Evolutionary conservation across 352 stramenopile genomes (phyloP).

Genomic region (Globisporangium heterothallicum): DNA sequence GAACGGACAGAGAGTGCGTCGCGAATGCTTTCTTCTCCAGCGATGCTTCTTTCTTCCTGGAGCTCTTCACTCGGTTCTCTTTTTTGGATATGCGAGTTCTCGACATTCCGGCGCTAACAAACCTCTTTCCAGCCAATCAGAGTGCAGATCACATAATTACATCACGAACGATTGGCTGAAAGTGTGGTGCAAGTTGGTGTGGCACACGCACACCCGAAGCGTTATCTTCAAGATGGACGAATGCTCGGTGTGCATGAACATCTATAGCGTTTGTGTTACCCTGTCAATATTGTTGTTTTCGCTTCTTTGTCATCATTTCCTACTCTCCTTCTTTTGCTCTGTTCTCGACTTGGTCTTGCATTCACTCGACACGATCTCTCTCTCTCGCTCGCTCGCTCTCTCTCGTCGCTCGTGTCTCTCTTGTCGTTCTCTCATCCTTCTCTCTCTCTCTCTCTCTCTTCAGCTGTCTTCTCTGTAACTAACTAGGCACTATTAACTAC

Average conservation of each 20-base stretch:
- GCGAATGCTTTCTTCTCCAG: not conserved
- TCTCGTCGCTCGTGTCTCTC: not conserved
- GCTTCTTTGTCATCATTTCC: not conserved
- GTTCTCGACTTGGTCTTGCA: conserved; percentile 4
- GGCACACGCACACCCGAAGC: too few relatives aligned
- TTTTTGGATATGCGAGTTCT: too few relatives aligned
- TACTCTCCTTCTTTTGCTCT: conserved; percentile 2
- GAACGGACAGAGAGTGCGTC: not conserved
- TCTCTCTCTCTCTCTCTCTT: not conserved
- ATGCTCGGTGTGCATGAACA: conserved; percentile 2
- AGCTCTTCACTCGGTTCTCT: too few relatives aligned
- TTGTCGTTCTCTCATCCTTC: not conserved
- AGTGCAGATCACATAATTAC: too few relatives aligned
- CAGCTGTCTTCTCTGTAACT: conserved; percentile 10
- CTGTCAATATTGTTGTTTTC: not conserved
- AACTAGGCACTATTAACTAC: conserved; percentile 15
- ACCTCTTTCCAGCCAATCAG: too few relatives aligned
- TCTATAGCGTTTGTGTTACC: conserved; percentile 5
- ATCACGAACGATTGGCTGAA: too few relatives aligned
- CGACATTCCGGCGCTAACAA: not conserved
- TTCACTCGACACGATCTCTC: too few relatives aligned
- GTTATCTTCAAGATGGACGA: not conserved
- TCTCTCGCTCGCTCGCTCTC: not conserved
- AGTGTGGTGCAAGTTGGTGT: too few relatives aligned
- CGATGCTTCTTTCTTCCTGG: not conserved